phyloP scores from a whole-genome alignment of 2,329 filamentous ascomycete species.

The Phialophora macrospora region DNA sequence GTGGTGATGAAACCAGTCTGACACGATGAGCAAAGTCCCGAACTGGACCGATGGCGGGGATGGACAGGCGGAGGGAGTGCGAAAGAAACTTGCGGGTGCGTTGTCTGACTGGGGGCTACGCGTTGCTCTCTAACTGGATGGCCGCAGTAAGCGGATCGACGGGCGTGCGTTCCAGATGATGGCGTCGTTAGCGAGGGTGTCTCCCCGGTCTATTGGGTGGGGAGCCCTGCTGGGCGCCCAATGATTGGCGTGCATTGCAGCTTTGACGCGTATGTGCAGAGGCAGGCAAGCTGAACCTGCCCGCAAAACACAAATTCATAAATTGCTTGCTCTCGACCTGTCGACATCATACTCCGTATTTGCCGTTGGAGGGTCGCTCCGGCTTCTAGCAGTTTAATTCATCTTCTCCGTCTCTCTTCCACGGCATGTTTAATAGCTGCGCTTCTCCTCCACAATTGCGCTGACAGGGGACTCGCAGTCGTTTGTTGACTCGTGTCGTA shows the following conservation, averaged over 20 bases:
- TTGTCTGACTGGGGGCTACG: background rate
- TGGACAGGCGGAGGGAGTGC: background rate
- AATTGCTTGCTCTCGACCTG: background rate
- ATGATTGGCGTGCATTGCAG: background rate
- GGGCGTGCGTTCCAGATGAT: background rate
- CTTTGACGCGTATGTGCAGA: background rate
- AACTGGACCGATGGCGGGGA: background rate
- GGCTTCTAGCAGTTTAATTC: background rate
- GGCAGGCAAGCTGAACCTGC: constrained; percentile 4
- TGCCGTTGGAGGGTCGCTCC: background rate
- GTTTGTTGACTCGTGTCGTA: background rate
- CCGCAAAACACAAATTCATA: constrained; percentile 1
- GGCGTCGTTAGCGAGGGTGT: background rate
- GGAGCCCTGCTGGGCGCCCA: background rate
- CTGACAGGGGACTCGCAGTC: background rate
- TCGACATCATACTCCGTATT: background rate
- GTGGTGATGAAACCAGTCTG: background rate
- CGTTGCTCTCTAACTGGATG: background rate
- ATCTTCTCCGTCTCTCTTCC: background rate
- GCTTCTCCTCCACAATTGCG: background rate
- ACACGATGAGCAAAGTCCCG: background rate
- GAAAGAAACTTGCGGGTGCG: background rate
- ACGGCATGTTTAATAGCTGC: background rate
- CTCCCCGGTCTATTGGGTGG: background rate
- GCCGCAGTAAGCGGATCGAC: background rate